These are phyloP conservation scores for Chenopodium suecicum DNA, from an alignment of 148 eudicot genomes.

Conservation along the genomic window DNA sequence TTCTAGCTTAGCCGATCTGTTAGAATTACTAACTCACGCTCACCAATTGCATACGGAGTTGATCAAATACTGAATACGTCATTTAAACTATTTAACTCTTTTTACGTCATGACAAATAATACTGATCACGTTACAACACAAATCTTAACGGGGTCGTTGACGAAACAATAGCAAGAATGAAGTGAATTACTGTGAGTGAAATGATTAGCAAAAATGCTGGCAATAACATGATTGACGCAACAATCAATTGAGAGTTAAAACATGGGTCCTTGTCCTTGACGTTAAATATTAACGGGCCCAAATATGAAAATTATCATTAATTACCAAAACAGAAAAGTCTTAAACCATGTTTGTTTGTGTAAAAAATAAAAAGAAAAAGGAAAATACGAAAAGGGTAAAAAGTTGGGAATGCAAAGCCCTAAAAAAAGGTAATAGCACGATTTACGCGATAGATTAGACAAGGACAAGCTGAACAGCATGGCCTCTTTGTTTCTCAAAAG, in stretches of 20 bases:
- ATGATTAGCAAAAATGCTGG: not conserved
- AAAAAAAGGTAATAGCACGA: slow-evolving; percentile 14
- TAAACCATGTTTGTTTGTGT: slow-evolving; percentile 9
- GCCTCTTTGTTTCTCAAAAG: slow-evolving; percentile 9
- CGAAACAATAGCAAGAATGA: not conserved
- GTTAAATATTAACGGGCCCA: not conserved
- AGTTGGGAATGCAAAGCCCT: not conserved
- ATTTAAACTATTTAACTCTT: too few species aligned
- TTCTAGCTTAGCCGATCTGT: too few species aligned
- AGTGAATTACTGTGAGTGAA: not conserved
- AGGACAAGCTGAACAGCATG: slow-evolving; percentile 15
- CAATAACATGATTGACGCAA: slow-evolving; percentile 2
- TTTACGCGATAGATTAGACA: slow-evolving; percentile 20
- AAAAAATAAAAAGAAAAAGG: not conserved
- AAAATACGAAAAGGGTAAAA: not conserved
- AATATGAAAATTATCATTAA: not conserved
- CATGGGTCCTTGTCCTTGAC: not conserved
- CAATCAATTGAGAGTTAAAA: not conserved
- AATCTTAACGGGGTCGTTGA: not conserved
- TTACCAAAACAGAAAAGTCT: not conserved
- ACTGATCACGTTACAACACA: too few species aligned
- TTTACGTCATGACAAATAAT: too few species aligned
- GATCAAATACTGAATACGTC: too few species aligned
- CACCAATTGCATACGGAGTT: too few species aligned
- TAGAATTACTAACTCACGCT: too few species aligned